Evolutionary conservation across 257 asterid species (phyloP).

Genomic region (Pogostemon cablin): DNA sequence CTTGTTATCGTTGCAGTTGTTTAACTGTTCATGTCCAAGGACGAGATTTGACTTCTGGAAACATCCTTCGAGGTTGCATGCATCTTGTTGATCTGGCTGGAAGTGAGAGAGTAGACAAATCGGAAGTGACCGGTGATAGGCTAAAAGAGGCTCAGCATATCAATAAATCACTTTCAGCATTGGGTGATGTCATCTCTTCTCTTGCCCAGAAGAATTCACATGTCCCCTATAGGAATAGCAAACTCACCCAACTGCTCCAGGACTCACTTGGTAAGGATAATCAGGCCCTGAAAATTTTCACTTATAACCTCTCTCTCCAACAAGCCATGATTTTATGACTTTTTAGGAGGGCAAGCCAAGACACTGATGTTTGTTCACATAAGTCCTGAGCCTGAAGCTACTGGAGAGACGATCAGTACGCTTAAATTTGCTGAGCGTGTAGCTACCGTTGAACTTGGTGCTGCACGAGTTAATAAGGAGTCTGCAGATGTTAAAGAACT

Average conservation of each 20-base stretch:
- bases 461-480: constrained; percentile 87
- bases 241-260: constrained; percentile 93
- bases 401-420: constrained; percentile 92
- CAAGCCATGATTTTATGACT: constrained; percentile 29
- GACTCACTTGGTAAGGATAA: constrained; percentile 87
- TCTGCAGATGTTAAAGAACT: constrained; percentile 86
- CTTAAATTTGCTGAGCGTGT: constrained; percentile 99
- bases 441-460: constrained; percentile 94
- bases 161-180: constrained; percentile 51
- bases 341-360: constrained; percentile 90
- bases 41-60: constrained; percentile 77
- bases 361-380: constrained; percentile 94
- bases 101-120: constrained; percentile 55
- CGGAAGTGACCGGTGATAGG: constrained; percentile 56
- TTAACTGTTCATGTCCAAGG: constrained; percentile 95
- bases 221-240: constrained; percentile 89
- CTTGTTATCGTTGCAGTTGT: constrained; percentile 55
- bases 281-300: background rate
- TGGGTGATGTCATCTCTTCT: constrained; percentile 55
- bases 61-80: constrained; percentile 84
- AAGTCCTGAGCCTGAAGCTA: constrained; percentile 91
- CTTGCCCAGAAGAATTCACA: constrained; percentile 70
- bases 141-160: constrained; percentile 56
- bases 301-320: background rate
- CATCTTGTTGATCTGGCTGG: constrained; percentile 66